Percentiles rank a stretch among this genome's conserved stretches.
These are phyloP conservation scores for Vigna nakashimae DNA, from an alignment of 306 rosid genomes.

Conservation along the genomic window DNA sequence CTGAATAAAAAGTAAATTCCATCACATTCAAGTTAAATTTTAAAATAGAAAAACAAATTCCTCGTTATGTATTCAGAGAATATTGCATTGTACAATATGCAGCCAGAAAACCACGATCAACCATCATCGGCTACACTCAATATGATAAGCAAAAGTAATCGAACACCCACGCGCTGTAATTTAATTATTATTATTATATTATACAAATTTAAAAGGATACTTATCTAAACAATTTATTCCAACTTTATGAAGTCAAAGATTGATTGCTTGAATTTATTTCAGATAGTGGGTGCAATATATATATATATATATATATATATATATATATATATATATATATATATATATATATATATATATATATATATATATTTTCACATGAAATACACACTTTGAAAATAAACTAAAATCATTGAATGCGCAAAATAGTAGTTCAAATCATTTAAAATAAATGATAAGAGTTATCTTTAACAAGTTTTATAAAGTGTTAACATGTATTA, in stretches of 20 bases:
- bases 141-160: constrained; percentile 27
- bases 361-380: background rate
- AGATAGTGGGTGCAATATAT: background rate
- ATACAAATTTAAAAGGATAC: background rate
- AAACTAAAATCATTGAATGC: too few species aligned
- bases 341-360: background rate
- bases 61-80: background rate
- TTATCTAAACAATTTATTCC: background rate
- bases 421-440: too few species aligned
- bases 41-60: background rate
- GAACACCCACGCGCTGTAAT: constrained; percentile 1
- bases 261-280: background rate
- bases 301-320: background rate
- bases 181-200: background rate
- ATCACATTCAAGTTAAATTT: background rate
- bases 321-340: too few species aligned
- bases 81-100: background rate
- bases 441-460: background rate
- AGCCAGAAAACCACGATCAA: background rate
- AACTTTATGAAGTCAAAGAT: constrained; percentile 16
- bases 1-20: background rate
- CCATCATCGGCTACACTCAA: constrained; percentile 1
- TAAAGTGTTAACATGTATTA: background rate
- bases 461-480: background rate
- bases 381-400: background rate